Evolutionary conservation across 345 rosid genomes (phyloP), one percentile per base, ranked within the genome.

Genomic region (Aquilaria yunnanensis): DNA sequence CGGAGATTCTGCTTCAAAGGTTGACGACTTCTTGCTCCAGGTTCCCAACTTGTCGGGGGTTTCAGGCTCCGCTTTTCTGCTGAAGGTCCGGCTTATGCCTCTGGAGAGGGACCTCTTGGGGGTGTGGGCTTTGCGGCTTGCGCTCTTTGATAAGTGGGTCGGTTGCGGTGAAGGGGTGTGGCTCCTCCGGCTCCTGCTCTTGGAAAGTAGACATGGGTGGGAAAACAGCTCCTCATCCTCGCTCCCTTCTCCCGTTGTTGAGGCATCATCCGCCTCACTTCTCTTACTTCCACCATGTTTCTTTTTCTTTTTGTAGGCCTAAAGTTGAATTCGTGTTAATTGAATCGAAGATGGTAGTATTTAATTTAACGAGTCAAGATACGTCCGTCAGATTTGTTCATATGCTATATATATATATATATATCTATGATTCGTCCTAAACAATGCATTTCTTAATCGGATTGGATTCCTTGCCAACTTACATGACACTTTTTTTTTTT

Each of bases 161-260:
- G 85, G 81, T 60, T 75, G 51, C 1, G 80, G 75, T 61, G 76
- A 73, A 2, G 86, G 79, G 54, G 86, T 79, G 51, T 65, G 73
- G 71, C 83, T 83, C 23, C 80, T 80, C 14, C 83, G 75, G 43
- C 73, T 78, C 10, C 63, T 43, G 12, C 63, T 57, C 47, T 14
- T 73, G 5, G 78, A 52, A 55, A 85, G 58, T 4, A 70, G 47
- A 4, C 88, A 74, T 2, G 81, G 47, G 0, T 66, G 80, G 32
- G 71, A 59, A 56, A 76, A 74, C 66, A 81, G 68, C 58, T 65
- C 74, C 10, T 86, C 89, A 34, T 88, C 97, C 48, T 67, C 62
- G 75, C 69, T 75, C 56, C 32, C 49, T 46, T 52, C 66, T 49
- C 76, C 65, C 33, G 57, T 49, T 56, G 81, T 67, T 14, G 70